Base-by-base conservation (phyloP, 2,329 filamentous ascomycete genomes). In the Xylaria hypoxylon region DNA sequence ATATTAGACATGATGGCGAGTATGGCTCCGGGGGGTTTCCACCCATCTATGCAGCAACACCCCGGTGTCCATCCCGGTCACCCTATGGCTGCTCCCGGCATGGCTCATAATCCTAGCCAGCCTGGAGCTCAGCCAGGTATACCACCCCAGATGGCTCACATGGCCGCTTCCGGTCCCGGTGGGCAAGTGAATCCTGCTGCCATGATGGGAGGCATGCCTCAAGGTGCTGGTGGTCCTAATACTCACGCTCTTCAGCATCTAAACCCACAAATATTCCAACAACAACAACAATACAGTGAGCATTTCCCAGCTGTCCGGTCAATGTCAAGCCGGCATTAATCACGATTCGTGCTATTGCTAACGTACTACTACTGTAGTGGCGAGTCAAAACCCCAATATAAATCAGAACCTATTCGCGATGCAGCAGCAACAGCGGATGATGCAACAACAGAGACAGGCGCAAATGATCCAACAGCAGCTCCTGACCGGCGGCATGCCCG, bases 121-220 rank as follows among this genome's bases (percentile, higher is more conserved):
- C 89, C 88, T 71, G 90, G 91, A 78, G 85, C 84, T 59, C 90
- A 90, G 70, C 88, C 87, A 31, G 85, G 84, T 44, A 89, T 91
- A 78, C 86, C 86, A 72, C 91, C 91, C 77, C 90, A 92, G 79
- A 85, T 89, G 72, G 80, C 87, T 79, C 90, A 92, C 73, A 91
- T 92, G 82, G 89, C 87, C 68, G 91, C 91, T 31, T 92, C 91
- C 64, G 90, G 87, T 40, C 90, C 91, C 22, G 89, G 88, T 71
- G 87, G 86, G 68, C 90, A 92, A 77, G 89, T 92, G 71, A 92
- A 89, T 77, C 90, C 92, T 74, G 87, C 86, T 31, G 86, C 89
- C 63, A 87, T 94, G 85, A 93, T 94, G 90, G 87, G 82, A 70
- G 89, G 87, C 64, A 92, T 94, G 88, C 90, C 91, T 69, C 90